Conservation (phyloP, 805 yeast genomes). For the Candida anglica region DNA sequence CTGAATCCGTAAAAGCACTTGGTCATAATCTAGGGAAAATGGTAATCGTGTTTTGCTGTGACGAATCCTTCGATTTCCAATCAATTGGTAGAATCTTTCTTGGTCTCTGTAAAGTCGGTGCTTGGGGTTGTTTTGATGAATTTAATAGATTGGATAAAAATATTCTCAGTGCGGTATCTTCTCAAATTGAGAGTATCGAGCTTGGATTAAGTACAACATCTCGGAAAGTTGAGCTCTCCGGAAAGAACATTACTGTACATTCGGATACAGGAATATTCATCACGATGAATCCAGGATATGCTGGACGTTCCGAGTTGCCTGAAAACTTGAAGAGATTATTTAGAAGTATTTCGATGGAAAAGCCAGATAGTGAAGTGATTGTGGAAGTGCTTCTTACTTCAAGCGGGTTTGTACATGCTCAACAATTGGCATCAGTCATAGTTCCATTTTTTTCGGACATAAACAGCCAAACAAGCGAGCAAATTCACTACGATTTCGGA, state of each 20-base stretch:
- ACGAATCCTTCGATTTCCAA: constrained; percentile 78
- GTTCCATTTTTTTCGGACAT: constrained; percentile 54
- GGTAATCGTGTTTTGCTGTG: constrained; percentile 89
- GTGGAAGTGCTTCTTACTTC: constrained; percentile 69
- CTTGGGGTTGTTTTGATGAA: constrained; percentile 97
- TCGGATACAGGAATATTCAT: constrained; percentile 70
- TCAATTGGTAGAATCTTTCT: constrained; percentile 72
- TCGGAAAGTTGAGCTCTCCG: constrained; percentile 36
- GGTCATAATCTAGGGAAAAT: constrained; percentile 75
- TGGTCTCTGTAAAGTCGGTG: constrained; percentile 80
- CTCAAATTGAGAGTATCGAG: constrained; percentile 73
- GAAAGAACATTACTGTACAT: constrained; percentile 34
- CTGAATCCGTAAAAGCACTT: constrained; percentile 82
- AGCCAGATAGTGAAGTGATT: constrained; percentile 67
- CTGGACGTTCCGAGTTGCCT: constrained; percentile 79
- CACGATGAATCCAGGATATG: constrained; percentile 88
- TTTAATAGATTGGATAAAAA: constrained; percentile 74
- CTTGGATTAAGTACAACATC: constrained; percentile 36
- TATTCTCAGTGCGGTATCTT: constrained; percentile 79
- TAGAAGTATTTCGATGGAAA: constrained; percentile 67
- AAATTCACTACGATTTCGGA: constrained; percentile 87
- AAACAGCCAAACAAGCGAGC: constrained; percentile 39
- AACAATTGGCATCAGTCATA: constrained; percentile 39
- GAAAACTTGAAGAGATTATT: constrained; percentile 81
- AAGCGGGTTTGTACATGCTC: constrained; percentile 60